phyloP scores from a whole-genome alignment of 148 eudicot species.

The Arctostaphylos glauca region DNA sequence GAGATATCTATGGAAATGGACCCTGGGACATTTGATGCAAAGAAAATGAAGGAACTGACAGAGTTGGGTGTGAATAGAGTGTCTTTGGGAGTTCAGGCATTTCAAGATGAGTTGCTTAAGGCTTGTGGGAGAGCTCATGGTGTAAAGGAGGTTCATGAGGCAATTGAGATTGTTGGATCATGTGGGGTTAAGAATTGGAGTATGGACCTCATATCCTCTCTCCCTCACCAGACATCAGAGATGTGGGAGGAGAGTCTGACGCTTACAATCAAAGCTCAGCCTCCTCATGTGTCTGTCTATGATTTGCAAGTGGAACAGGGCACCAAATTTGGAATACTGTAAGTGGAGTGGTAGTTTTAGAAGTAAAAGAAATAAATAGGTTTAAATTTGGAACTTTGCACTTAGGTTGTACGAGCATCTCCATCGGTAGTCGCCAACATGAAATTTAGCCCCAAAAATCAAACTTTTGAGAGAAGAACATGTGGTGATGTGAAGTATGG shows the following conservation, averaged over 20 bases:
- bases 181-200: slow-evolving; percentile 88
- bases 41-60: slow-evolving; percentile 53
- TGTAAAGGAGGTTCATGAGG: slow-evolving; percentile 63
- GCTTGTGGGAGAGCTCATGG: slow-evolving; percentile 98
- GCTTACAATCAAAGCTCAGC: slow-evolving; percentile 59
- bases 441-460: no score
- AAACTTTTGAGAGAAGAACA: no score
- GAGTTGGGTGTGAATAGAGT: slow-evolving; percentile 84
- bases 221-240: slow-evolving; percentile 74
- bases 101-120: slow-evolving; percentile 81
- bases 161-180: slow-evolving; percentile 63
- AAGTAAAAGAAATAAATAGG: background rate
- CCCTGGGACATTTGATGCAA: slow-evolving; percentile 78
- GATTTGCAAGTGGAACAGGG: slow-evolving; percentile 91
- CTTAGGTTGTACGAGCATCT: background rate
- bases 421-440: no score
- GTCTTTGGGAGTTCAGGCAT: slow-evolving; percentile 91
- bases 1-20: slow-evolving; percentile 97
- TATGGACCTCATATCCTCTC: slow-evolving; percentile 87
- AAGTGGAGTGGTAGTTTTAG: slow-evolving; percentile 33
- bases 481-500: background rate
- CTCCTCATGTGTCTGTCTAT: slow-evolving; percentile 83
- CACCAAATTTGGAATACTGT: slow-evolving; percentile 82
- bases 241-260: slow-evolving; percentile 95
- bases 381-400: background rate